Evolutionary conservation across 169 alveolate species (phyloP).

Genomic region (Plasmodium cynomolgi): DNA sequence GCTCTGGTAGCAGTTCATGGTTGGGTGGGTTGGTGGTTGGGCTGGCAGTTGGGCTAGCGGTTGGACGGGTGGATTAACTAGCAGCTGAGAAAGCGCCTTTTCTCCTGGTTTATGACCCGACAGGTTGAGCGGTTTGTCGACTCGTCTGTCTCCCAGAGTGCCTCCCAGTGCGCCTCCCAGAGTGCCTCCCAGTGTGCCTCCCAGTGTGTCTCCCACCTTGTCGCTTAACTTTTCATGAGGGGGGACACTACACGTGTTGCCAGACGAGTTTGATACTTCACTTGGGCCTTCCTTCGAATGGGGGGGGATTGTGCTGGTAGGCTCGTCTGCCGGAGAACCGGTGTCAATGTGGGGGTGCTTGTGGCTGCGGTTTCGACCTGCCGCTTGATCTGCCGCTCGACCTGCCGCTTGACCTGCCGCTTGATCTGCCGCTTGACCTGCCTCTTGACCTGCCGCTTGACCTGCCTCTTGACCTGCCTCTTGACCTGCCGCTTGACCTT

Average conservation of each 20-base stretch:
- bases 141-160: not conserved
- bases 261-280: not conserved
- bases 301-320: not conserved
- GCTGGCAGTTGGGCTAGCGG: not conserved
- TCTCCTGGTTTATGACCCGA: not conserved
- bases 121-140: not conserved
- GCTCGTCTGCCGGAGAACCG: not conserved
- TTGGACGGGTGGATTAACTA: too few species aligned
- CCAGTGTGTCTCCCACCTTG: not conserved
- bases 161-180: not conserved
- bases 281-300: not conserved
- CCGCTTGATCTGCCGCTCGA: not conserved
- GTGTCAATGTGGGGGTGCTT: not conserved
- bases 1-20: constrained; percentile 24
- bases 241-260: not conserved
- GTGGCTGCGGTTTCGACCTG: not conserved
- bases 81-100: not conserved
- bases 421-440: not conserved
- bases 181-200: not conserved
- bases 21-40: not conserved
- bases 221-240: not conserved
- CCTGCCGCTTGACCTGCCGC: not conserved
- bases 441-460: not conserved
- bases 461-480: not conserved
- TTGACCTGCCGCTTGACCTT: not conserved